These are phyloP conservation scores for Colletotrichum destructivum DNA, from an alignment of 2,329 filamentous ascomycete genomes.

Conservation along the genomic window DNA sequence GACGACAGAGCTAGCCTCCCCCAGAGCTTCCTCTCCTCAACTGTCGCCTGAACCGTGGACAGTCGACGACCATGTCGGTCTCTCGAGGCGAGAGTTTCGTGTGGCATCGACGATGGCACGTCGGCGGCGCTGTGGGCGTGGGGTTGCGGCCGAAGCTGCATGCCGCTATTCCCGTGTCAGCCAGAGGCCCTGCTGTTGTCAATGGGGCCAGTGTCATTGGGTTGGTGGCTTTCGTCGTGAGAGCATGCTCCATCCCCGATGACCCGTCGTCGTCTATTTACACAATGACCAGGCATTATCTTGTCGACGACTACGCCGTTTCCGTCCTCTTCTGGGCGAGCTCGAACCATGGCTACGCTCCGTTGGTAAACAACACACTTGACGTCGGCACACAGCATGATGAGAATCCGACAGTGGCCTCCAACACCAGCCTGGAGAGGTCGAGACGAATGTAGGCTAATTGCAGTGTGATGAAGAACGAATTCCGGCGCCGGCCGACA, in stretches of 20 bases:
- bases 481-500: not conserved
- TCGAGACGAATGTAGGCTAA: not conserved
- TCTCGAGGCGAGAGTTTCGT: not conserved
- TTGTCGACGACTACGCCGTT: not conserved
- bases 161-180: not conserved
- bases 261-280: not conserved
- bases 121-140: too few relatives aligned
- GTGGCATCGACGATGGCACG: not conserved
- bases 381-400: not conserved
- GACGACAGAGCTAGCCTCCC: not conserved
- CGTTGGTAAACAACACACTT: not conserved
- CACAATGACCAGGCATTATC: not conserved
- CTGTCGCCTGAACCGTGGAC: not conserved
- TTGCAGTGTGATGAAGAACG: too few relatives aligned
- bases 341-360: not conserved
- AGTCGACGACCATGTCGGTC: too few relatives aligned
- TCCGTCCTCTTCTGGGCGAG: not conserved
- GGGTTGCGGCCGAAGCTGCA: not conserved
- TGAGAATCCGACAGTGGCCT: not conserved
- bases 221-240: not conserved
- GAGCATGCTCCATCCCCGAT: too few relatives aligned
- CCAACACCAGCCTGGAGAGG: not conserved
- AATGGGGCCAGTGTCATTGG: not conserved
- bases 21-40: not conserved
- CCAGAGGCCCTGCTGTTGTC: not conserved